Evolutionary conservation across 208 protist species (phyloP), one percentile per base, ranked within the genome.

Genomic region (Leptomonas seymouri): DNA sequence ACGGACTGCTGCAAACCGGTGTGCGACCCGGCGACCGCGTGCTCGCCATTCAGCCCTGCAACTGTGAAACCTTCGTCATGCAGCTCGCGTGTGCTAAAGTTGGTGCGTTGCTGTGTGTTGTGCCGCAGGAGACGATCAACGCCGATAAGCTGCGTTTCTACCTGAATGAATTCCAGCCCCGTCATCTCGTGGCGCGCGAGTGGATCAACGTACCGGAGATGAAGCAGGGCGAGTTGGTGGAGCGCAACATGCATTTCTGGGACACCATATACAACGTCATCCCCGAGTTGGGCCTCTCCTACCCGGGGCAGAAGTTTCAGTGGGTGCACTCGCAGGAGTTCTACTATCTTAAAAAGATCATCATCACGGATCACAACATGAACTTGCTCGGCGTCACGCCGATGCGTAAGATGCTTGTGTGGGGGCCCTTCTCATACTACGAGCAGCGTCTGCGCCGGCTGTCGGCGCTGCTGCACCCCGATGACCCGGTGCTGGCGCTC

Each of bases 311-410:
- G 74, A 92, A 89, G 75, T 93, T 97, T 63, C 92, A 97, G 72
- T 95, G 89, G 90, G 86, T 94, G 49, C 92, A 95, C 82, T 97
- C 92, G 54, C 89, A 97, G 71, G 92, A 97, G 85, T 97, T 95
- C 77, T 95, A 86, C 74, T 97, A 86, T 67, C 80, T 97, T 28
- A 97, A 97, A 81, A 97, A 97, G 77, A 76, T 94, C 46, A 86
- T 97, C 67, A 97, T 97, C 67, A 97, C 88, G 41, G 92, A 95
- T 68, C 92, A 95, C 84, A 97, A 97, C 81, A 95, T 94, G 89
- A 97, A 95, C 77, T 66, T 97, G 57, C 79, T 94, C 8, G 89
- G 92, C 6, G 89, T 93, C 45, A 94, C 91, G 28, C 91, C 91
- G 56, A 90, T 96, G 87, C 88, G 91, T 7, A 91, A 92, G 73